Base-by-base conservation (phyloP, 2,329 filamentous ascomycete genomes). In the Xylariaceae sp. region DNA sequence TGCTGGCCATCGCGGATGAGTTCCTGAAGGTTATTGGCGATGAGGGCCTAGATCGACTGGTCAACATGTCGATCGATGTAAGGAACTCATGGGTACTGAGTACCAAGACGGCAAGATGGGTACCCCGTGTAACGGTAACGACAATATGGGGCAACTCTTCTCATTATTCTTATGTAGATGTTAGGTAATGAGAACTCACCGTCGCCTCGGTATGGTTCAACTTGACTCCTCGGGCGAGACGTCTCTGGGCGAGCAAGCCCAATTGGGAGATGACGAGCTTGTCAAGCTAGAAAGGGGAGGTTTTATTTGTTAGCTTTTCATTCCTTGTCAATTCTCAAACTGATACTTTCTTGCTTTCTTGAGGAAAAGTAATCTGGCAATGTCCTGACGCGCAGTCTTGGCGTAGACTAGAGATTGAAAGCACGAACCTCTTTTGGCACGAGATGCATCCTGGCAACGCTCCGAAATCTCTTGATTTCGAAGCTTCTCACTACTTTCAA, bases 1-100 rank as follows among this genome's bases (percentile, higher is more conserved):
- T 97, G 91, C 66, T 89, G 87, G 72, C 94, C 94, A 94, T 98
- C 94, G 74, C 94, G 93, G 74, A 98, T 96, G 68, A 97, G 88
- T 83, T 98, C 94, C 75, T 97, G 94, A 46, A 98, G 83, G 74
- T 93, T 93, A 72, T 86, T 92, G 61, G 93, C 88, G 69, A 97
- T 96, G 65, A 93, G 83, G 24, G 89, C 89, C 87, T 90, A 46
- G 29, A 23, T 19, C 6, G 11, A 37, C 46, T 11, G 17, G n/a
- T n/a, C n/a, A n/a, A n/a, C n/a, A n/a, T n/a, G n/a, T n/a, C n/a
- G 31, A 24, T 17, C 6, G 11, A 33, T 17, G 36, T 43, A 17
- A 17, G 12, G 40, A n/a, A 17, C 19, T 21, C 34, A 54, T 60
- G 46, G 58, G 49, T 46, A n/a, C 1, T n/a, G 9, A 29, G 21